Evolutionary conservation across 169 alveolate species (phyloP).

Genomic region (Eimeria acervulina): DNA sequence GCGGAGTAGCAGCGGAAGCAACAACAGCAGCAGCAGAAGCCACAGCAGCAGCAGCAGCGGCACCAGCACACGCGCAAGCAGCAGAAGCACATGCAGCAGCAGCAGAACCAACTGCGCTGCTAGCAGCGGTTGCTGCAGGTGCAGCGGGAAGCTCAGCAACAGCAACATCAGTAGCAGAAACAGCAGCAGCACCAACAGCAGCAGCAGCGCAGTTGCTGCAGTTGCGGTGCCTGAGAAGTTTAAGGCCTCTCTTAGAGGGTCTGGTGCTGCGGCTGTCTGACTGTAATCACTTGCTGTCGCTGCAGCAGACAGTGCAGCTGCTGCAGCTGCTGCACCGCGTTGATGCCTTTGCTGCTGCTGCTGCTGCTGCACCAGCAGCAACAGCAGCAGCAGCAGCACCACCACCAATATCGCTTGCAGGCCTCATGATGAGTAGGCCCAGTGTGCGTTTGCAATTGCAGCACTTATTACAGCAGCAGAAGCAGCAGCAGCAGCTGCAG

Average conservation of each 20-base stretch:
- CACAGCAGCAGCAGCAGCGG: not conserved
- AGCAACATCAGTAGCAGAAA: not conserved
- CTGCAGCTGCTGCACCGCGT: conserved; percentile 43
- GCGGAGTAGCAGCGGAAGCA: conserved; percentile 15
- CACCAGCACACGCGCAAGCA: no score
- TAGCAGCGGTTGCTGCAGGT: not conserved
- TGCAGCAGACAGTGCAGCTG: conserved; percentile 42
- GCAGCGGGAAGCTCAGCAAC: conserved; percentile 29
- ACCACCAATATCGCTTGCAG: conserved; percentile 43
- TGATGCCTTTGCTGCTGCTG: conserved; percentile 39
- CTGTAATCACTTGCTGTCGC: not conserved
- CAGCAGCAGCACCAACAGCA: conserved; percentile 16
- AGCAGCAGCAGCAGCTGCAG: conserved; percentile 40
- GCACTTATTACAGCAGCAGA: conserved; percentile 27
- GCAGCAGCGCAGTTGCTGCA: conserved; percentile 3
- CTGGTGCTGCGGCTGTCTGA: not conserved
- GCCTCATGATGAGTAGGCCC: conserved; percentile 23
- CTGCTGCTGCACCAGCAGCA: conserved; percentile 44
- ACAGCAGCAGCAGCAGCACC: conserved; percentile 49
- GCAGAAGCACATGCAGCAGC: conserved; percentile 11
- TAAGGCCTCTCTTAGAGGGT: conserved; percentile 35
- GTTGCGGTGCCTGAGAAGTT: conserved; percentile 48
- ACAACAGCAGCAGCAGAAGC: conserved; percentile 7
- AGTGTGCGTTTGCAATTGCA: not conserved
- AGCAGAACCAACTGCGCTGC: no score